A percentile compares a stretch with the other conserved stretches of the same genome.
phyloP scores from a whole-genome alignment of 2,329 filamentous ascomycete genomes.

The Penicillium sp. region DNA sequence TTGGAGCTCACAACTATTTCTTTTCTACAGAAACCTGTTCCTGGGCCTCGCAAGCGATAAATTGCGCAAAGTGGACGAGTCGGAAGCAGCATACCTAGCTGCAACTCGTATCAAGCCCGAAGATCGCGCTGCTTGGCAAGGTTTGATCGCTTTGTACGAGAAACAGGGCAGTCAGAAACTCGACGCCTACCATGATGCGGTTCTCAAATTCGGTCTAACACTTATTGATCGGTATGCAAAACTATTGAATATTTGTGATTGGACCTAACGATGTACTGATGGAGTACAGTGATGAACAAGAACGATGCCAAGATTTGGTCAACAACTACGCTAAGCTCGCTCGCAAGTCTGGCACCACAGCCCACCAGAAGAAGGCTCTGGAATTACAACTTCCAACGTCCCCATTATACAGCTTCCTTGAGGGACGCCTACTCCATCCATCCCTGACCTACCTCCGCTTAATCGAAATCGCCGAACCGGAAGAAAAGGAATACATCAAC shows the following conservation, averaged over 20 bases:
- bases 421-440: conserved; percentile 80
- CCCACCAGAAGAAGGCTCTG: conserved; percentile 75
- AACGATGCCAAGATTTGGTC: conserved; percentile 63
- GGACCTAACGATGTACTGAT: background rate
- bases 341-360: conserved; percentile 68
- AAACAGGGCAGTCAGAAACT: conserved; percentile 70
- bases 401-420: conserved; percentile 76
- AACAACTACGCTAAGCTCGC: conserved; percentile 79
- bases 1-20: conserved; percentile 3
- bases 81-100: conserved; percentile 72
- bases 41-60: conserved; percentile 83
- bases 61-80: conserved; percentile 67
- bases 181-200: conserved; percentile 71
- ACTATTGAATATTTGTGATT: background rate
- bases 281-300: conserved; percentile 54
- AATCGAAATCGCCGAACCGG: conserved; percentile 77
- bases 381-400: conserved; percentile 76
- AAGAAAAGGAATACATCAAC: conserved; percentile 88
- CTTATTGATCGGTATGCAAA: conserved; percentile 63
- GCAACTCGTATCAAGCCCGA: conserved; percentile 71
- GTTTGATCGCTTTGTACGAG: conserved; percentile 82
- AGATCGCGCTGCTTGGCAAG: conserved; percentile 88
- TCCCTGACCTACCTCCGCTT: conserved; percentile 78
- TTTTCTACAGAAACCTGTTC: conserved; percentile 69
- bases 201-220: conserved; percentile 71